phyloP scores from a whole-genome alignment of 2,329 filamentous ascomycete genomes.

The Corinectria fuckeliana region DNA sequence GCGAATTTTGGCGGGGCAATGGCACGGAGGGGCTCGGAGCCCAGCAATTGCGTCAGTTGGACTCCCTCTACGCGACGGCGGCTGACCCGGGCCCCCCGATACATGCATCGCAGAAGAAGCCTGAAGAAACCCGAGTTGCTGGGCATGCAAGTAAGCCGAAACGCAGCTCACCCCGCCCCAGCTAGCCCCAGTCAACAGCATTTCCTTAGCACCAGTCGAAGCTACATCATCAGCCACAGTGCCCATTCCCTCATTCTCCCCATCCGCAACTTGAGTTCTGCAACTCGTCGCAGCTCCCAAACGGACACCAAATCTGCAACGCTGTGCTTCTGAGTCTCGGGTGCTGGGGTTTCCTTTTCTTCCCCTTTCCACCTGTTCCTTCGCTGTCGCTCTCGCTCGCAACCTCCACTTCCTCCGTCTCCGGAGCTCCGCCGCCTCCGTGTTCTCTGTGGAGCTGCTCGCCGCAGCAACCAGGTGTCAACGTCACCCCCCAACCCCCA shows the following conservation, averaged over 20 bases:
- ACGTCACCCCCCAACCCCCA: slow-evolving; percentile 35
- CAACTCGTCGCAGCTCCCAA: slow-evolving; percentile 27
- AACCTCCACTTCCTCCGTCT: slow-evolving; percentile 20
- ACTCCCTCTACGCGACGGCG: background rate
- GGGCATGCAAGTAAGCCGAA: slow-evolving; percentile 19
- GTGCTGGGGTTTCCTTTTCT: slow-evolving; percentile 10
- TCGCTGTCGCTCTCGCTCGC: slow-evolving; percentile 2
- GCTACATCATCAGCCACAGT: slow-evolving; percentile 40
- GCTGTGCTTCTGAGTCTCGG: slow-evolving; percentile 20
- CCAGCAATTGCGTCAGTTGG: slow-evolving; percentile 39
- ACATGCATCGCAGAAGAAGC: slow-evolving; percentile 18
- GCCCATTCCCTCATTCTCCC: slow-evolving; percentile 23
- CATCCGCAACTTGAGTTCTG: slow-evolving; percentile 24
- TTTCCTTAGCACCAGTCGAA: slow-evolving; percentile 23
- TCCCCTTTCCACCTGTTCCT: slow-evolving; percentile 12
- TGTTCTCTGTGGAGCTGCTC: slow-evolving; percentile 37
- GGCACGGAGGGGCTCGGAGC: slow-evolving; percentile 27
- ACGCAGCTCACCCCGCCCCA: slow-evolving; percentile 25
- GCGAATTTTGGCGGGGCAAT: slow-evolving; percentile 38
- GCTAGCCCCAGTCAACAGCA: slow-evolving; percentile 24
- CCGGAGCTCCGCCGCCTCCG: slow-evolving; percentile 21
- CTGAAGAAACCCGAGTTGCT: background rate
- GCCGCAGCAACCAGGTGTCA: slow-evolving; percentile 39
- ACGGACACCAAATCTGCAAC: slow-evolving; percentile 17
- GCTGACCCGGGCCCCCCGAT: slow-evolving; percentile 6